Percentiles rank a stretch among this genome's conserved stretches.
Conservation (phyloP, 2,329 filamentous ascomycete species). For the Huntiella savannae region DNA sequence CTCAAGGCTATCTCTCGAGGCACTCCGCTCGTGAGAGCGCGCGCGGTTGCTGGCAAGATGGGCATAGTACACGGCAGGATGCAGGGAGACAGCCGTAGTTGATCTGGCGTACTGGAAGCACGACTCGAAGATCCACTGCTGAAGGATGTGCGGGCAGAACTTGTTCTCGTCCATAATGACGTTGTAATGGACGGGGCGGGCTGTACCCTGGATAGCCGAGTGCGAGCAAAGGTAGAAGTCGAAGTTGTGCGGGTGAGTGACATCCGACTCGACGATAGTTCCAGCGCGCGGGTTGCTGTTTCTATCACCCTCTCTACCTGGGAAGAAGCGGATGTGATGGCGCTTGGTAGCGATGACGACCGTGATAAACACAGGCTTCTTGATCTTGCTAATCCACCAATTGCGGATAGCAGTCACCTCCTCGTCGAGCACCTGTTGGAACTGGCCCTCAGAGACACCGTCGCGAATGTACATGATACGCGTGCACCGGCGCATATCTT, state of each 20-base stretch:
- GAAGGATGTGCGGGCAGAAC: slow-evolving; percentile 47
- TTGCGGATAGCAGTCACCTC: slow-evolving; percentile 57
- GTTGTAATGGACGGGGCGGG: slow-evolving; percentile 81
- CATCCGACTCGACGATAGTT: slow-evolving; percentile 68
- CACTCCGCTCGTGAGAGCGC: slow-evolving; percentile 43
- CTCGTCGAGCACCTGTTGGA: slow-evolving; percentile 55
- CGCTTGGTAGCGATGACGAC: slow-evolving; percentile 84
- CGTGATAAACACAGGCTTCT: slow-evolving; percentile 46
- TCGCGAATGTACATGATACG: slow-evolving; percentile 77
- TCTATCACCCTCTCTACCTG: slow-evolving; percentile 39
- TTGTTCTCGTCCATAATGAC: slow-evolving; percentile 68
- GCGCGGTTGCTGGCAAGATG: slow-evolving; percentile 74
- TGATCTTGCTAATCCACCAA: slow-evolving; percentile 25
- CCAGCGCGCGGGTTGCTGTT: slow-evolving; percentile 74
- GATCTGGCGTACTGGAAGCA: slow-evolving; percentile 86
- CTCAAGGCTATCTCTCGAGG: not conserved
- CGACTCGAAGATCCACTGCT: slow-evolving; percentile 84
- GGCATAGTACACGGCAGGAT: slow-evolving; percentile 87
- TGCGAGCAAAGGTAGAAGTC: slow-evolving; percentile 57
- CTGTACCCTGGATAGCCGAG: slow-evolving; percentile 76
- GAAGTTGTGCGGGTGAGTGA: slow-evolving; percentile 80
- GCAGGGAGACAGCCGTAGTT: slow-evolving; percentile 77
- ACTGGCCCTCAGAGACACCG: slow-evolving; percentile 77
- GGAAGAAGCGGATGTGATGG: slow-evolving; percentile 88
- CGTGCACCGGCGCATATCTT: not conserved